These are phyloP conservation scores for Aspergillus wentii DNA, from an alignment of 495 filamentous ascomycete genomes.

Conservation along the genomic window DNA sequence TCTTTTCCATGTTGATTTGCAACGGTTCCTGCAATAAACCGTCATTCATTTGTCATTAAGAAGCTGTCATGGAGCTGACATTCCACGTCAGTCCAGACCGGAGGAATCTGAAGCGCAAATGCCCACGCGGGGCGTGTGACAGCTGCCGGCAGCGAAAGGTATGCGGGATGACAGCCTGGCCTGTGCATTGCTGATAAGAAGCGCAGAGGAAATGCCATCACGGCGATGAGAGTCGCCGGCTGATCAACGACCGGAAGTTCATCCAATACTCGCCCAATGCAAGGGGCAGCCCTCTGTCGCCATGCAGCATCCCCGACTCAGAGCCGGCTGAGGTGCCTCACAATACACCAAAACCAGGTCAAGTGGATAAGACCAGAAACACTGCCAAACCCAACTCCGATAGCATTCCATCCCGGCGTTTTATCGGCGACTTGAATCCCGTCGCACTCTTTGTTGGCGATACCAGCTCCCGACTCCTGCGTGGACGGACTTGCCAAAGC, in stretches of 20 bases:
- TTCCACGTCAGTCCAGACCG: slow-evolving; percentile 13
- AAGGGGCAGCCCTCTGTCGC: too few species aligned
- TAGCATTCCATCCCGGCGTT: slow-evolving; percentile 4
- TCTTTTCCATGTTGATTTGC: background rate
- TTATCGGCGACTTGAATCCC: slow-evolving; percentile 19
- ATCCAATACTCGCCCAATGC: too few species aligned
- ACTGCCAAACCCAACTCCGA: background rate
- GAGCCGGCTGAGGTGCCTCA: background rate
- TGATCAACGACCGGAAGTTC: background rate
- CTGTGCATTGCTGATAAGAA: background rate
- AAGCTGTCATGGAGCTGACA: slow-evolving; percentile 16
- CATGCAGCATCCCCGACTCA: too few species aligned
- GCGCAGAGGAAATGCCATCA: slow-evolving; percentile 20
- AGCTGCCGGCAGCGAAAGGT: slow-evolving; percentile 20
- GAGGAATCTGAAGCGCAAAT: slow-evolving; percentile 13
- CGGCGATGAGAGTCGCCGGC: background rate
- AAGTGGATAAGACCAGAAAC: background rate
- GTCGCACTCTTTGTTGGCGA: slow-evolving; percentile 15
- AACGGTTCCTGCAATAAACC: too few species aligned
- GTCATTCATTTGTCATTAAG: too few species aligned
- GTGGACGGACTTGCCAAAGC: slow-evolving; percentile 12
- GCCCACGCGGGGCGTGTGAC: slow-evolving; percentile 9
- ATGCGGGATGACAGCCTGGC: too few species aligned
- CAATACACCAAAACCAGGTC: background rate
- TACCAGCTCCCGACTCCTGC: slow-evolving; percentile 7